Base-by-base conservation (phyloP, 139 green algal genomes). In the Monoraphidium neglectum region DNA sequence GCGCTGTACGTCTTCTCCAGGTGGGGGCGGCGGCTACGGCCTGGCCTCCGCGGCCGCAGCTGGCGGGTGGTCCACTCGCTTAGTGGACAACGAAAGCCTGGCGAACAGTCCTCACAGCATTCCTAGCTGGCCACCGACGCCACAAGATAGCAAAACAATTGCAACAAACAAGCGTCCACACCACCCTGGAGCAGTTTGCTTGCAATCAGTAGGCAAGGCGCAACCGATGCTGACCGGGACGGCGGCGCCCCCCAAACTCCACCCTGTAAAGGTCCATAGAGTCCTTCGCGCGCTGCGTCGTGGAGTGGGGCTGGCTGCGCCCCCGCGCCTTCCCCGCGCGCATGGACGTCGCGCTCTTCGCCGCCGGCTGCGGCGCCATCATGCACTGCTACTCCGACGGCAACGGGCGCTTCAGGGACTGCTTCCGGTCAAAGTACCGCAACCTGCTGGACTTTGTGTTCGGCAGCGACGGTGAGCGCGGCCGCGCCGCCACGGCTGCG, bases 401-500 rank as follows among this genome's bases (percentile, higher is more conserved):
- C 54, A 62, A 62, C 54, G 54, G 23, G 54, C 54, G 24, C 54
- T 28, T 46, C 36, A 13, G n/a, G 4, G 62, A n/a, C 4, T 69
- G 62, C 62, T 47, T 69, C 23, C 62, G 16, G 8, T 51, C 43
- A 77, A 97, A 97, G 82, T 98, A 98, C 83, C 87, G 97, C 8
- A 93, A 93, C 63, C 90, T 97, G 13, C 87, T 98, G 30, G 95
- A 98, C 78, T 97, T 95, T 72, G 78, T 98, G 4, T 93, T 98
- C 71, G 95, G 95, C 63, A 94, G 89, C 80, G 78, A 71, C 30
- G 90, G 89, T 89, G 64, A 1, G 82, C 35, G 3, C 16, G n/a
- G n/a, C n/a, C n/a, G n/a, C n/a, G n/a, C n/a, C n/a, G n/a, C n/a
- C n/a, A n/a, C n/a, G n/a, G n/a, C n/a, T n/a, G n/a, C n/a, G n/a